phyloP scores from a whole-genome alignment of 2,329 filamentous ascomycete species.

The Paracorniculantispora psalliotae region DNA sequence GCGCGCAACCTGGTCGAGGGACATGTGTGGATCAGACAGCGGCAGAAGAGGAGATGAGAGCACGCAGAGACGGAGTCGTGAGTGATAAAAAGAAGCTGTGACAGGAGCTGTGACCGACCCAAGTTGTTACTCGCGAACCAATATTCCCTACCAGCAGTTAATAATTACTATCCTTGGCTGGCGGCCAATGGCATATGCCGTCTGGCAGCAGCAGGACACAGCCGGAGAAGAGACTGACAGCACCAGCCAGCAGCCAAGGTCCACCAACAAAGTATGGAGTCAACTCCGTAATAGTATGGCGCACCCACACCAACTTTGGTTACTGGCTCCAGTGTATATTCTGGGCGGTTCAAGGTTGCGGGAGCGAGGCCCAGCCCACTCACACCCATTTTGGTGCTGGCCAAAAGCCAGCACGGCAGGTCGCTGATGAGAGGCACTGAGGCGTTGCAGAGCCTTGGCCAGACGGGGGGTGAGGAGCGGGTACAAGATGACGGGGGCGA shows the following conservation, averaged over 20 bases:
- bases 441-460: not conserved
- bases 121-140: too few relatives aligned
- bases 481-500: not conserved
- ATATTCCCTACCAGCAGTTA: too few relatives aligned
- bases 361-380: not conserved
- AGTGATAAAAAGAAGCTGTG: too few relatives aligned
- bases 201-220: not conserved
- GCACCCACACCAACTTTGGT: not conserved
- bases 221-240: not conserved
- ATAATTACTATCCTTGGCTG: not conserved
- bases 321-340: not conserved
- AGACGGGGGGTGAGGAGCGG: not conserved
- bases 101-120: too few relatives aligned
- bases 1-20: not conserved
- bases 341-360: not conserved
- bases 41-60: constrained; percentile 3
- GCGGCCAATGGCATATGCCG: not conserved
- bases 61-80: not conserved
- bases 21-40: not conserved
- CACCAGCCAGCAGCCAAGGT: not conserved
- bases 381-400: not conserved
- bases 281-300: not conserved
- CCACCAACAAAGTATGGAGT: constrained; percentile 10
- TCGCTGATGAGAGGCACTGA: not conserved
- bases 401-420: not conserved